These are phyloP conservation scores for Triticum dicoccoides DNA, from an alignment of 176 grass and related monocot genomes.

Conservation along the genomic window DNA sequence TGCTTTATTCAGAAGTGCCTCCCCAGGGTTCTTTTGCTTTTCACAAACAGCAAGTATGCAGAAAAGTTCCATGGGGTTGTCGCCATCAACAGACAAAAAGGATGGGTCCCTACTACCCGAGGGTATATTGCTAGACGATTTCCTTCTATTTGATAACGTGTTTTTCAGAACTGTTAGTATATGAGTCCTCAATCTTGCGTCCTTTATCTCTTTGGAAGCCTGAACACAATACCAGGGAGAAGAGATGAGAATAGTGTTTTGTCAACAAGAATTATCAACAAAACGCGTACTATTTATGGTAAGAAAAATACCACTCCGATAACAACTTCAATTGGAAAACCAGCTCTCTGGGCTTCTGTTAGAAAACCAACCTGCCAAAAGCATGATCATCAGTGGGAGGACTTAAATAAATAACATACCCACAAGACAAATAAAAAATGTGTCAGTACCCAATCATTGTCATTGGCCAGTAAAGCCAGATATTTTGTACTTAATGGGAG, in stretches of 20 bases:
- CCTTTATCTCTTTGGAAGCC: conserved; percentile 82
- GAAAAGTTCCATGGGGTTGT: conserved; percentile 77
- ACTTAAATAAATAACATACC: conserved; percentile 27
- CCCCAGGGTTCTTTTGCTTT: conserved; percentile 86
- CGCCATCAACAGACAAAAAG: conserved; percentile 41
- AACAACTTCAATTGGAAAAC: conserved; percentile 75
- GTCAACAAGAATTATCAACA: conserved; percentile 22
- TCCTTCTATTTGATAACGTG: conserved; percentile 63
- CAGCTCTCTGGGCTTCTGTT: conserved; percentile 80
- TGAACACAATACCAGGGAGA: conserved; percentile 42
- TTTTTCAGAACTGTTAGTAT: conserved; percentile 82
- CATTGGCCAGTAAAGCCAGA: conserved; percentile 81
- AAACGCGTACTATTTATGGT: not conserved
- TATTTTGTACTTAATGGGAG: conserved; percentile 88
- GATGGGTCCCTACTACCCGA: conserved; percentile 46
- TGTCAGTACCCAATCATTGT: conserved; percentile 93
- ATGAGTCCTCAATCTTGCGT: conserved; percentile 77
- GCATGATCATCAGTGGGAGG: conserved; percentile 12
- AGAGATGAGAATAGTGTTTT: conserved; percentile 28
- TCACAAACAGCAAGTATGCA: conserved; percentile 68
- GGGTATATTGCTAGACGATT: conserved; percentile 49
- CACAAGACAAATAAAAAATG: conserved; percentile 12
- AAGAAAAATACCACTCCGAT: conserved; percentile 64
- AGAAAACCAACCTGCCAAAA: conserved; percentile 93
- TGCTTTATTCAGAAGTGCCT: conserved; percentile 77